These are phyloP conservation scores for Mycena galopus DNA, from an alignment of 768 basidiomycete species.

Conservation along the genomic window DNA sequence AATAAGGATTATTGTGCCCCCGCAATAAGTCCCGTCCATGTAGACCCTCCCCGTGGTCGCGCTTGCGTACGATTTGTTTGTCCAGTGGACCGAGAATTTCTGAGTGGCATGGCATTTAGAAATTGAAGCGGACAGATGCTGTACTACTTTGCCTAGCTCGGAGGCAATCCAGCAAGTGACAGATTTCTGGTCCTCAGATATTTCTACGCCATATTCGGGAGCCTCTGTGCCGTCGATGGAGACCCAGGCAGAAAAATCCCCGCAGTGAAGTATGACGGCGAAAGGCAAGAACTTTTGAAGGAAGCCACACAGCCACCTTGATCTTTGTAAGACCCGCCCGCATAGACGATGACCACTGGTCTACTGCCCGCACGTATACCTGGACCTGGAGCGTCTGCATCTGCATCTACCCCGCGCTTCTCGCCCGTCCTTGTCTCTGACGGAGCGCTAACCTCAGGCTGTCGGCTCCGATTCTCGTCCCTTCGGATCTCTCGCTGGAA, in stretches of 20 bases:
- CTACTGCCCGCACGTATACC: too few species aligned
- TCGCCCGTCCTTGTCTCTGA: too few species aligned
- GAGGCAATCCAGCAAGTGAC: conserved; percentile 43
- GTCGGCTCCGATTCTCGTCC: too few species aligned
- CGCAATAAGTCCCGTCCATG: conserved; percentile 25
- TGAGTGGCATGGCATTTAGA: background rate
- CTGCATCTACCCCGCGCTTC: too few species aligned
- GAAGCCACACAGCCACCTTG: too few species aligned
- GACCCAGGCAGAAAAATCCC: conserved; percentile 30
- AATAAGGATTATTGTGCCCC: background rate
- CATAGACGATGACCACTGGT: too few species aligned
- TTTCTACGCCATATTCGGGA: conserved; percentile 31
- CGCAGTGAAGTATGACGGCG: conserved; percentile 12
- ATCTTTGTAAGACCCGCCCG: too few species aligned
- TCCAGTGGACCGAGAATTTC: conserved; percentile 35
- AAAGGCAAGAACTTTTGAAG: too few species aligned
- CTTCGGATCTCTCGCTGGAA: too few species aligned
- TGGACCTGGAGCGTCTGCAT: too few species aligned
- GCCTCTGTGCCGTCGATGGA: conserved; percentile 29
- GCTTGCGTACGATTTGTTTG: background rate
- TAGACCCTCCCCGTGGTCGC: background rate
- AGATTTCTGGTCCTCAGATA: conserved; percentile 19
- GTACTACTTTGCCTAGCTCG: conserved; percentile 39
- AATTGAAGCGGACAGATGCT: background rate
- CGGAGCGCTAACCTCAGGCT: too few species aligned